Evolutionary conservation across 1,284 basidiomycete species (phyloP).

Genomic region (Sphagnurus paluster): DNA sequence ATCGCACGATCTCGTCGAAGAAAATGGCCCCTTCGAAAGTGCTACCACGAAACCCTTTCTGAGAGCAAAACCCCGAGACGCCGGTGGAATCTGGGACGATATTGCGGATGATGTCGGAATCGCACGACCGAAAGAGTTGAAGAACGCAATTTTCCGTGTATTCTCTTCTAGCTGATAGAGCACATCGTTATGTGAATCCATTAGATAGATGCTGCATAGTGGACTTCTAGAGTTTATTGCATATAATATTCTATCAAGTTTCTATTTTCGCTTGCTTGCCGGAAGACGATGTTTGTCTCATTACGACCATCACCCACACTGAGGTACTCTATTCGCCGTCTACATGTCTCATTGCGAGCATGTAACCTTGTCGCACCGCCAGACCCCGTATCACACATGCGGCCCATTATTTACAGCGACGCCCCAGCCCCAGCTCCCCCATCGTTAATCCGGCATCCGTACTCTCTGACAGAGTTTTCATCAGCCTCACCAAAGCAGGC

Average conservation of each 20-base stretch:
- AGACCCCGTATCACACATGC: conserved; percentile 74
- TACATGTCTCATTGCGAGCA: conserved; percentile 41
- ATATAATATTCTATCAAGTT: background rate
- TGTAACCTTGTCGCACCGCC: conserved; percentile 66
- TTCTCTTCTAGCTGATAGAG: conserved; percentile 21
- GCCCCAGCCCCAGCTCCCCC: conserved; percentile 33
- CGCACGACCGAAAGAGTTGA: conserved; percentile 34
- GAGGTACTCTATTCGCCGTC: conserved; percentile 24
- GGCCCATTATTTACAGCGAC: conserved; percentile 73
- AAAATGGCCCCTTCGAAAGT: conserved; percentile 20
- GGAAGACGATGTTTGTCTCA: conserved; percentile 14
- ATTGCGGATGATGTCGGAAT: conserved; percentile 45
- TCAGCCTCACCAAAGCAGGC: conserved; percentile 28
- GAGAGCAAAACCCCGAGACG: conserved; percentile 16
- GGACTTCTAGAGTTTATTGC: background rate
- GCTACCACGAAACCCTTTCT: conserved; percentile 12
- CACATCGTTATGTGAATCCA: background rate
- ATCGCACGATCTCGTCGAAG: conserved; percentile 55
- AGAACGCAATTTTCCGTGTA: conserved; percentile 30
- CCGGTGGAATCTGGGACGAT: conserved; percentile 43
- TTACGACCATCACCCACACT: conserved; percentile 14
- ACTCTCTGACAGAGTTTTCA: conserved; percentile 71
- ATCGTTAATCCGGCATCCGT: conserved; percentile 54
- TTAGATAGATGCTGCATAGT: background rate
- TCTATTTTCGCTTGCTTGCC: no score